Evolutionary conservation across 495 filamentous ascomycete genomes (phyloP).

Genomic region (Lichina pygmaea): DNA sequence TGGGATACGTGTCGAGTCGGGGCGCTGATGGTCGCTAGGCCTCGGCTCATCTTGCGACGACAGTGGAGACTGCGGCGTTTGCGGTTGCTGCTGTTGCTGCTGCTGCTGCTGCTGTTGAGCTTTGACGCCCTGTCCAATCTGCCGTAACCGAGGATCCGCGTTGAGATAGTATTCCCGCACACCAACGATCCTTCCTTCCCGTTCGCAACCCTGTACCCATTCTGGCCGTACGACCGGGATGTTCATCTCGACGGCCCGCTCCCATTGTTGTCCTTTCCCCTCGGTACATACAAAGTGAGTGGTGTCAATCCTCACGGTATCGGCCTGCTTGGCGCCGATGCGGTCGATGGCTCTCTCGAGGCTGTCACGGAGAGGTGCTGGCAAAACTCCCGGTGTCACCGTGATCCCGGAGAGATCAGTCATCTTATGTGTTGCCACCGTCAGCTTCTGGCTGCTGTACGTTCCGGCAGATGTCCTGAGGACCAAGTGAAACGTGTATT

Average conservation of each 20-base stretch:
- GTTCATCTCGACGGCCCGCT: conserved; percentile 91
- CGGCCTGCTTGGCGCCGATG: conserved; percentile 79
- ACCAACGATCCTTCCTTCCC: conserved; percentile 75
- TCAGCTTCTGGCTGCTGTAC: conserved; percentile 54
- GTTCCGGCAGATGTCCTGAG: conserved; percentile 79
- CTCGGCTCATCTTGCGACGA: not conserved
- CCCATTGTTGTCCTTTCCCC: conserved; percentile 69
- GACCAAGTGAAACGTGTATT: conserved; percentile 85
- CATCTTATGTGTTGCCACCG: conserved; percentile 91
- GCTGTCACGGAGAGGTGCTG: conserved; percentile 42
- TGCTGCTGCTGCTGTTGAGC: conserved; percentile 2
- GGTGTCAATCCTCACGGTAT: conserved; percentile 83
- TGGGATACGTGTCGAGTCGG: not conserved
- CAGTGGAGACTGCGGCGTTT: not conserved
- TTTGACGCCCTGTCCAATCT: conserved; percentile 20
- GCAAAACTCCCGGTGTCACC: conserved; percentile 71
- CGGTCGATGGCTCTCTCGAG: conserved; percentile 51
- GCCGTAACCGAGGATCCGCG: conserved; percentile 42
- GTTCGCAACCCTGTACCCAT: conserved; percentile 87
- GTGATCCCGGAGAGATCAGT: conserved; percentile 92
- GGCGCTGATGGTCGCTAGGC: not conserved
- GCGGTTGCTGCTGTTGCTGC: not conserved
- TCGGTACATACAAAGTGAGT: conserved; percentile 99
- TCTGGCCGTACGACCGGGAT: conserved; percentile 95
- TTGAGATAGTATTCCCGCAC: conserved; percentile 90